These are phyloP conservation scores for Passalora sequoiae DNA, from an alignment of 2,329 filamentous ascomycete species.

Conservation along the genomic window DNA sequence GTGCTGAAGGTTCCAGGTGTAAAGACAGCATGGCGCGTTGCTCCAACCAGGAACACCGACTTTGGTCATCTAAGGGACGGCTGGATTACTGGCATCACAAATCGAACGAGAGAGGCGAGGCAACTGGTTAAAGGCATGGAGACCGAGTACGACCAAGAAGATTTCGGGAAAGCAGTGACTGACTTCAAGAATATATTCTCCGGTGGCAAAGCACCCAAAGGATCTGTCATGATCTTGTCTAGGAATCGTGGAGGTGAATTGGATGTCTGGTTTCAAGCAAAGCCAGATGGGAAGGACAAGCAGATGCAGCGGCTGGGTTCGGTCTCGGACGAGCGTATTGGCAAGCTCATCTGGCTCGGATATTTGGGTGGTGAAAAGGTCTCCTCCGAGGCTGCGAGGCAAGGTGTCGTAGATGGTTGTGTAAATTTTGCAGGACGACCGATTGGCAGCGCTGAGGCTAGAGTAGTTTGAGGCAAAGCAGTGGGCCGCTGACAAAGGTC, in stretches of 20 bases:
- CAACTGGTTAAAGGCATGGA: conserved; percentile 36
- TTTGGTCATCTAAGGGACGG: conserved; percentile 89
- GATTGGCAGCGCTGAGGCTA: conserved; percentile 77
- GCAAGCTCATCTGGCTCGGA: conserved; percentile 78
- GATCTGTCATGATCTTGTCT: conserved; percentile 67
- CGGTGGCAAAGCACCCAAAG: conserved; percentile 70
- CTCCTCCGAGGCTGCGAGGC: conserved; percentile 73
- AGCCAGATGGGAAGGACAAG: conserved; percentile 35
- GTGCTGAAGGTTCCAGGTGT: conserved; percentile 63
- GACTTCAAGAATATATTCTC: conserved; percentile 80
- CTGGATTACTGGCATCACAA: conserved; percentile 79
- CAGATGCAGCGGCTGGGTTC: conserved; percentile 59
- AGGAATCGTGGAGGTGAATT: conserved; percentile 63
- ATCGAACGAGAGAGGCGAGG: conserved; percentile 57
- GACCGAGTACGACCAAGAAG: conserved; percentile 61
- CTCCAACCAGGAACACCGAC: conserved; percentile 89
- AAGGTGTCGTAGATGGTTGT: conserved; percentile 79
- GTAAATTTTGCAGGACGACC: conserved; percentile 85
- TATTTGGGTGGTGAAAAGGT: conserved; percentile 84
- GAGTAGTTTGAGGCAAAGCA: conserved; percentile 47
- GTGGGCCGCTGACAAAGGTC: no score
- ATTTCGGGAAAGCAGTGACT: conserved; percentile 68
- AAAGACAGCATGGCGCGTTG: conserved; percentile 74
- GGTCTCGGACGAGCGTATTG: conserved; percentile 73
- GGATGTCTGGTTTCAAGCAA: conserved; percentile 60